Percentiles rank a stretch among this genome's conserved stretches.
phyloP scores from a whole-genome alignment of 768 basidiomycete species.

The Lactarius sp. region DNA sequence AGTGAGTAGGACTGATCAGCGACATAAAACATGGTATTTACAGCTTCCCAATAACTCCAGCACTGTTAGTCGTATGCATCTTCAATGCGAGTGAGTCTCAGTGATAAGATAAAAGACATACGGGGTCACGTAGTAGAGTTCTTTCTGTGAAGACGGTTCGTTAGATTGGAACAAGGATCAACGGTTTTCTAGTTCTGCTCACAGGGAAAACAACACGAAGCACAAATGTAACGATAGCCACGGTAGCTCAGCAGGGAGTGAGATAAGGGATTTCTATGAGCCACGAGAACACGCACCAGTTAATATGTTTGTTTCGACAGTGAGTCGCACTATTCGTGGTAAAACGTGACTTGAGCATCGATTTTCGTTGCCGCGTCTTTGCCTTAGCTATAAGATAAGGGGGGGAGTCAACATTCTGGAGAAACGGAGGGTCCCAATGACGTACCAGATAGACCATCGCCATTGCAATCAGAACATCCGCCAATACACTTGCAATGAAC shows the following conservation, averaged over 20 bases:
- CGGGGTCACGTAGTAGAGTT: conserved; percentile 11
- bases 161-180: neutral
- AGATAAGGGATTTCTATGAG: neutral
- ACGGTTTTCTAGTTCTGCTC: neutral
- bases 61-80: conserved; percentile 9
- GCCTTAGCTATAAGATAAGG: neutral
- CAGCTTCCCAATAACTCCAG: conserved; percentile 27
- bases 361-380: neutral
- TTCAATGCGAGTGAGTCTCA: neutral
- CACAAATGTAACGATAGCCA: conserved; percentile 7
- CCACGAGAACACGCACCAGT: conserved; percentile 13
- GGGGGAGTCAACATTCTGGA: neutral
- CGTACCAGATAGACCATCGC: conserved; percentile 8
- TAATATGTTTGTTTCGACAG: conserved; percentile 29
- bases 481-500: neutral
- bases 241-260: conserved; percentile 8
- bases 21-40: neutral
- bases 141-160: neutral
- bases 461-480: conserved; percentile 11
- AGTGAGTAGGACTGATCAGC: neutral
- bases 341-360: conserved; percentile 17
- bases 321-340: conserved; percentile 27
- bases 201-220: conserved; percentile 17
- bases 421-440: neutral
- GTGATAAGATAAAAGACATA: neutral